Conservation (phyloP, 305 asterid species). For the Rubia occidens region DNA sequence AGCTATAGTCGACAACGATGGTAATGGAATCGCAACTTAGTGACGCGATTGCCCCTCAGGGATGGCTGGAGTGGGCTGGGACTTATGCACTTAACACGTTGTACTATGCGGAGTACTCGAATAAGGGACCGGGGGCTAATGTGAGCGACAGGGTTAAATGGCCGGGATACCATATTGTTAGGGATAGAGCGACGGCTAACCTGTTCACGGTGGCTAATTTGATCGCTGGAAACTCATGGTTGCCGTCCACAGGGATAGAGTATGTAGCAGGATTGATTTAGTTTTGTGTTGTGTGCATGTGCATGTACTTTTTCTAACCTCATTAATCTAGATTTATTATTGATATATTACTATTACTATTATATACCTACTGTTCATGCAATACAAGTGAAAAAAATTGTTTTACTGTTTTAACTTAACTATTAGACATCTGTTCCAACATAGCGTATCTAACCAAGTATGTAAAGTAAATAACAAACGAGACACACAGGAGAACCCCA, state of each 20-base stretch:
- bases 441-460: too few relatives aligned
- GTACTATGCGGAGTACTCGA: constrained; percentile 60
- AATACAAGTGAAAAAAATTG: too few relatives aligned
- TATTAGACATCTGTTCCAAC: too few relatives aligned
- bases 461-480: too few relatives aligned
- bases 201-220: constrained; percentile 62
- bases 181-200: constrained; percentile 38
- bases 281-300: not conserved
- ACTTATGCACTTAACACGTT: constrained; percentile 43
- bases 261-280: constrained; percentile 50
- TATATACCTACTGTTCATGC: too few relatives aligned
- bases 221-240: constrained; percentile 61
- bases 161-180: constrained; percentile 57
- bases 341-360: too few relatives aligned
- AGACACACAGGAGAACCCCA: too few relatives aligned
- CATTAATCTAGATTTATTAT: too few relatives aligned
- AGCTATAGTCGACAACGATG: constrained; percentile 56
- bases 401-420: too few relatives aligned
- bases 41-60: constrained; percentile 47
- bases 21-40: constrained; percentile 64
- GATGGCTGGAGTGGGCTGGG: constrained; percentile 82
- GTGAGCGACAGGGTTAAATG: constrained; percentile 49
- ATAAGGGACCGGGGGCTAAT: constrained; percentile 61
- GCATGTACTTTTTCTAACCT: too few relatives aligned
- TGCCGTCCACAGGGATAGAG: constrained; percentile 72